Conservation (phyloP, 805 yeast species). For the Barnettozyma wickerhamii region DNA sequence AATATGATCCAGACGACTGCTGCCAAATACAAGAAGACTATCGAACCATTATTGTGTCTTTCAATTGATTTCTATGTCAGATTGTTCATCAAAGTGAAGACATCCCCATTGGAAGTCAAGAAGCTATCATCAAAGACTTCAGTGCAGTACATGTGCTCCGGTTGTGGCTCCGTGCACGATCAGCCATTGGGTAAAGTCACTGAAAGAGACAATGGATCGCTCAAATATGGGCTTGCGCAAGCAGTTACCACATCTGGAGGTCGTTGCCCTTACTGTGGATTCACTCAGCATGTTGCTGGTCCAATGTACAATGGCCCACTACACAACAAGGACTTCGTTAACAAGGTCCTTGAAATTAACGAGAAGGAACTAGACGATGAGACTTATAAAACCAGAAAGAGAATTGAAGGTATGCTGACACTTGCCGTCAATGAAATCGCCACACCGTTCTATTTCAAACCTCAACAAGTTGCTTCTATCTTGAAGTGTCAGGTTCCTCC, state of each 20-base stretch:
- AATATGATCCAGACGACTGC: conserved; percentile 76
- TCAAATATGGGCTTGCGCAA: conserved; percentile 58
- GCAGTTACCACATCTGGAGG: conserved; percentile 48
- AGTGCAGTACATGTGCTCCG: conserved; percentile 78
- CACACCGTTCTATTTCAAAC: conserved; percentile 77
- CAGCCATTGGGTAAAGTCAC: conserved; percentile 73
- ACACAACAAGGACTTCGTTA: conserved; percentile 66
- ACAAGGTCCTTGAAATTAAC: conserved; percentile 55
- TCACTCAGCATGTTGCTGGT: conserved; percentile 76
- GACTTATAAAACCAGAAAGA: conserved; percentile 70
- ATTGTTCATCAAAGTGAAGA: conserved; percentile 70
- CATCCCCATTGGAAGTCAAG: conserved; percentile 80
- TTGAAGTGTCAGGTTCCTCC: conserved; percentile 84
- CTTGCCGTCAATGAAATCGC: conserved; percentile 72
- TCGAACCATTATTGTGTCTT: conserved; percentile 81
- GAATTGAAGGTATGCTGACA: conserved; percentile 91
- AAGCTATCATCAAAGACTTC: conserved; percentile 71
- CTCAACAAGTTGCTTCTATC: conserved; percentile 69
- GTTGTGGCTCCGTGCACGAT: conserved; percentile 68
- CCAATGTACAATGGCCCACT: conserved; percentile 93
- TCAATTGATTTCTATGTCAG: conserved; percentile 93
- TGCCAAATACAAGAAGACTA: conserved; percentile 80
- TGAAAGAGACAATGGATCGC: conserved; percentile 36
- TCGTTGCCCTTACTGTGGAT: conserved; percentile 66
- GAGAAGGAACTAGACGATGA: conserved; percentile 42